Percentiles rank a stretch among this genome's conserved stretches.
phyloP scores from a whole-genome alignment of 2,329 filamentous ascomycete species.

The Alternaria hordeiaustralica region DNA sequence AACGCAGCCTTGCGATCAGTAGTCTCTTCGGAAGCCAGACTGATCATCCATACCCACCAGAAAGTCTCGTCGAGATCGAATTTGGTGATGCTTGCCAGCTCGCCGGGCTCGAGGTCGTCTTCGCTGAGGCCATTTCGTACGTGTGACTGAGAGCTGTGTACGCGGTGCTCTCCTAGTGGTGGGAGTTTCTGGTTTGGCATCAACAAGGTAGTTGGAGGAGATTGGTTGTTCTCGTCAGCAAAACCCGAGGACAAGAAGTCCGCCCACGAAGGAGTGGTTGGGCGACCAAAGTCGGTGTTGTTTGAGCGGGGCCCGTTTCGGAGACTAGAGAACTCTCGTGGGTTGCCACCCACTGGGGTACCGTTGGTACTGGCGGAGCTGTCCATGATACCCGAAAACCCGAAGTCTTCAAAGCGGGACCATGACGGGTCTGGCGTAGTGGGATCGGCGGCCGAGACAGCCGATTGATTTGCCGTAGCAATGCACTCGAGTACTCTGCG shows the following conservation, averaged over 20 bases:
- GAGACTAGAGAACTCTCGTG: slow-evolving; percentile 78
- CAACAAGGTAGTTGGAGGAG: slow-evolving; percentile 69
- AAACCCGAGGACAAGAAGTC: slow-evolving; percentile 97
- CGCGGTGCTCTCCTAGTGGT: slow-evolving; percentile 75
- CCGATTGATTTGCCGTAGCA: slow-evolving; percentile 83
- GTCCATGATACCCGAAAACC: slow-evolving; percentile 79
- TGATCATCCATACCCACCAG: slow-evolving; percentile 99
- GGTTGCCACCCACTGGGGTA: slow-evolving; percentile 22
- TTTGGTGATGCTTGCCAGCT: slow-evolving; percentile 87
- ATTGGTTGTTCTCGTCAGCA: slow-evolving; percentile 73
- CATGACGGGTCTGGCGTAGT: slow-evolving; percentile 76
- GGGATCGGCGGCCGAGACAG: slow-evolving; percentile 66
- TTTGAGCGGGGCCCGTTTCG: slow-evolving; percentile 71
- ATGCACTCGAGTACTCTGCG: slow-evolving; percentile 88
- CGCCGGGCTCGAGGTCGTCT: slow-evolving; percentile 81
- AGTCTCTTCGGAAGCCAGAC: slow-evolving; percentile 89
- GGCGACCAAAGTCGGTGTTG: slow-evolving; percentile 72
- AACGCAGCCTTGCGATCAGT: slow-evolving; percentile 87
- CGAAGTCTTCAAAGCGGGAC: slow-evolving; percentile 96
- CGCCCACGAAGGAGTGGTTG: slow-evolving; percentile 97
- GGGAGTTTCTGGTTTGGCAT: slow-evolving; percentile 94
- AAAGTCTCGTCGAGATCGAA: slow-evolving; percentile 93
- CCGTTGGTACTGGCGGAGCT: slow-evolving; percentile 59
- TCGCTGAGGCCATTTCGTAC: slow-evolving; percentile 66
- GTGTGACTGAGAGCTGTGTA: slow-evolving; percentile 87